Evolutionary conservation across 73 alveolate species (phyloP), one percentile per base, ranked within the genome.

Genomic region (Paramecium pentaurelia): DNA sequence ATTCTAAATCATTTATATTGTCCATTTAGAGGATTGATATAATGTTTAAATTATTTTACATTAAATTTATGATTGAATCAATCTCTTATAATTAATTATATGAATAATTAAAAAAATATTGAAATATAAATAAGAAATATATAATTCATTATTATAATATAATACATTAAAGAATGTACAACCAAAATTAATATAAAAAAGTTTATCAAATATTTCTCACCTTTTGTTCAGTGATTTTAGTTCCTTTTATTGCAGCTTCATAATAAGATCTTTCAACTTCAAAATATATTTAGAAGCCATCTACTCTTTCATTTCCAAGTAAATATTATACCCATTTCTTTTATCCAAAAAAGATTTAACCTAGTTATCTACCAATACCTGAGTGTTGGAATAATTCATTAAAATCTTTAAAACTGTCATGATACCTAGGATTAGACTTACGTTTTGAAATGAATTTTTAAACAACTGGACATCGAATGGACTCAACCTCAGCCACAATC

Each of bases 361-460:
- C 91, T 80, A 80, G 73, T 42, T 80, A 45, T 40, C 91, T 40
- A 80, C 58, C 91, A 32, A 80, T 45, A 45, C 75, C 71, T 45
- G 91, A 80, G 77, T 80, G 22, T 37, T 37, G 87, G 73, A 80
- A 80, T 60, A 80, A 37, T 27, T 80, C 77, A 80, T 80, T 80
- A 36, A 80, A 80, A 25, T 80, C 91, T 12, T 80, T 80, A 22
- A 80, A 80, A 47, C 91, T 42, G 58, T 80, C 91, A 44, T 47
- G 71, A 80, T 80, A 80, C 49, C 75, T 80, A 40, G 91, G 91
- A 80, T 80, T 80, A 11, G 71, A 14, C 49, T 80, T 80, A 40
- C 91, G 71, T 80, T 80, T 80, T 42, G 28, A 32, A 25, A 80
- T 34, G 49, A 80, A 80, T 80, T 47, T 80, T 80, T 42, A 27